phyloP scores from a whole-genome alignment of 169 alveolate species.

The Plasmodium adleri region DNA sequence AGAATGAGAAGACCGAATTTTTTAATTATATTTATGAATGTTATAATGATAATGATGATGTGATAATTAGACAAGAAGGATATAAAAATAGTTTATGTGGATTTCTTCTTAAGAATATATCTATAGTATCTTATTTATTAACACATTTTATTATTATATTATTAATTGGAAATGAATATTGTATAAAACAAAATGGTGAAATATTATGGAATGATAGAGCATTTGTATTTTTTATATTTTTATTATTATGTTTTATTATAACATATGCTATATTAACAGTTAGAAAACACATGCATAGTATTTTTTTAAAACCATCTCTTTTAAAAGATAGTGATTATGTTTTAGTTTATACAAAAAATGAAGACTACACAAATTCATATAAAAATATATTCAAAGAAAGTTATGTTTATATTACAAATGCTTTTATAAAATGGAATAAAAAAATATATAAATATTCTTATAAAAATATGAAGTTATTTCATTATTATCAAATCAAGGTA shows the following conservation, averaged over 20 bases:
- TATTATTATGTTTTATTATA: constrained; percentile 40
- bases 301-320: constrained; percentile 55
- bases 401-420: neutral
- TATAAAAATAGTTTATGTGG: constrained; percentile 40
- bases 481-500: too few relatives aligned
- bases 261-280: constrained; percentile 60
- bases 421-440: constrained; percentile 1
- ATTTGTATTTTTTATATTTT: constrained; percentile 53
- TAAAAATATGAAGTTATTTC: too few relatives aligned
- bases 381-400: neutral
- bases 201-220: constrained; percentile 85
- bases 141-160: constrained; percentile 80
- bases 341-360: constrained; percentile 46
- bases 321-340: constrained; percentile 69
- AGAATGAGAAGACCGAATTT: constrained; percentile 44
- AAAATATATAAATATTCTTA: too few relatives aligned
- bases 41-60: constrained; percentile 19
- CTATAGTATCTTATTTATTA: constrained; percentile 27
- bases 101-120: constrained; percentile 24
- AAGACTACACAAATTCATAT: constrained; percentile 25
- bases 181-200: constrained; percentile 80
- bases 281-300: constrained; percentile 54
- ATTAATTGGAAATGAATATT: constrained; percentile 82
- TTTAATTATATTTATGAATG: constrained; percentile 56
- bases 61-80: constrained; percentile 66